Conservation (phyloP, 169 alveolate genomes). For the Cryptosporidium andersoni region DNA sequence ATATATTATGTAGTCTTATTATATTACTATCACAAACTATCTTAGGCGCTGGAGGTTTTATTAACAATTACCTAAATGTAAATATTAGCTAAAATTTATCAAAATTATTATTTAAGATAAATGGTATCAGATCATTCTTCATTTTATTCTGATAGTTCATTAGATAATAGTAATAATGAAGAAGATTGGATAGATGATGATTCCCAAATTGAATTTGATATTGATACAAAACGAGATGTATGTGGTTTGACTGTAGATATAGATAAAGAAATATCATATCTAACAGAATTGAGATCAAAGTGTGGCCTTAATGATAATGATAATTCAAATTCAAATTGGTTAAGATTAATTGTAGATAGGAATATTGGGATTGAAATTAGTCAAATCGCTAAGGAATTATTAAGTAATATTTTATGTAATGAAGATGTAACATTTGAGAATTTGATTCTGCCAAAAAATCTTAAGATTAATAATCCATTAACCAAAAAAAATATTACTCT, state of each 20-base stretch:
- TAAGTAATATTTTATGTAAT: constrained; percentile 1
- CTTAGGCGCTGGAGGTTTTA: no score
- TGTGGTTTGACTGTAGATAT: constrained; percentile 23
- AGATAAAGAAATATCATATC: background rate
- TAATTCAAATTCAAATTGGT: constrained; percentile 23
- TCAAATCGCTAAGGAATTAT: constrained; percentile 6
- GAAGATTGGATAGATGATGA: constrained; percentile 22
- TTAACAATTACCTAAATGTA: no score
- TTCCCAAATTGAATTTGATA: constrained; percentile 33
- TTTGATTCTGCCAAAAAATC: constrained; percentile 2
- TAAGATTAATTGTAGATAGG: constrained; percentile 39
- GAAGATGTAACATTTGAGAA: background rate
- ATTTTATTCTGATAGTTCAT: constrained; percentile 52
- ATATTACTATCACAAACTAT: no score
- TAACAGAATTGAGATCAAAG: background rate
- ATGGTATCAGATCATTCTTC: constrained; percentile 55
- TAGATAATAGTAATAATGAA: constrained; percentile 18
- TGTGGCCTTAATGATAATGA: background rate
- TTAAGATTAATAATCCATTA: constrained; percentile 5
- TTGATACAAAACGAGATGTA: constrained; percentile 25
- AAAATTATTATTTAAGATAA: background rate
- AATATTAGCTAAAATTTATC: no score
- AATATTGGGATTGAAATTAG: constrained; percentile 41
- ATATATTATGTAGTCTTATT: no score
- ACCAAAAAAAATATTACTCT: constrained; percentile 11